Percentiles rank a stretch among this genome's conserved stretches.
phyloP scores from a whole-genome alignment of 139 green algal species.

The Coelastrella sp. region DNA sequence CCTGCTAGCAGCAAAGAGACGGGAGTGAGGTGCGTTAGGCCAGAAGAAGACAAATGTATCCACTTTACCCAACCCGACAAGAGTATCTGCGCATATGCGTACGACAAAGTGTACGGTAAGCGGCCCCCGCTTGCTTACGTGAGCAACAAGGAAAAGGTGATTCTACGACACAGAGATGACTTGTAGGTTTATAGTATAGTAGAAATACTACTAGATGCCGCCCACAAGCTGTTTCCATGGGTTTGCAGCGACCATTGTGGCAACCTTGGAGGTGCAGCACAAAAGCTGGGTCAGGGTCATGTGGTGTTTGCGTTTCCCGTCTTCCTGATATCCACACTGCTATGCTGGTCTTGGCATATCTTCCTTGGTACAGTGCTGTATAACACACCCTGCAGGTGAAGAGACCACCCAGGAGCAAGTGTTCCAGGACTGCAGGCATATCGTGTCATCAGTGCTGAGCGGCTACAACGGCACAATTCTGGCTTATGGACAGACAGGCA shows the following conservation, averaged over 20 bases:
- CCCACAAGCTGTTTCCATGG: too few species aligned
- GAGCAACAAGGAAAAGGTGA: too few species aligned
- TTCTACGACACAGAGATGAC: too few species aligned
- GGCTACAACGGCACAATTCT: conserved; percentile 76
- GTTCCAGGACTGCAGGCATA: conserved; percentile 58
- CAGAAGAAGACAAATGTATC: neutral
- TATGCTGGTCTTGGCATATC: too few species aligned
- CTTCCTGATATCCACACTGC: too few species aligned
- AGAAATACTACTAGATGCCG: too few species aligned
- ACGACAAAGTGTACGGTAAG: conserved; percentile 66
- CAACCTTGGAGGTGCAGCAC: too few species aligned
- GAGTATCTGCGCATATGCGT: conserved; percentile 54
- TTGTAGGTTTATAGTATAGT: too few species aligned
- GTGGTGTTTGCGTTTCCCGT: too few species aligned
- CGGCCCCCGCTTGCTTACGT: neutral
- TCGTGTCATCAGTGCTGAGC: conserved; percentile 59
- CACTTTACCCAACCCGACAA: conserved; percentile 39
- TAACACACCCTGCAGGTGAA: conserved; percentile 58
- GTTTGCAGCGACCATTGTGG: too few species aligned
- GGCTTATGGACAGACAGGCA: conserved; percentile 75
- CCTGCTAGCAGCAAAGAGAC: conserved; percentile 49
- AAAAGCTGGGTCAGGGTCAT: too few species aligned
- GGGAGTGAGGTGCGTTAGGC: conserved; percentile 42
- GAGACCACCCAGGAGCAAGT: conserved; percentile 61
- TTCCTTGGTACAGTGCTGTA: too few species aligned